phyloP scores from a whole-genome alignment of 2,329 filamentous ascomycete species.

The Colletotrichum plurivorum region DNA sequence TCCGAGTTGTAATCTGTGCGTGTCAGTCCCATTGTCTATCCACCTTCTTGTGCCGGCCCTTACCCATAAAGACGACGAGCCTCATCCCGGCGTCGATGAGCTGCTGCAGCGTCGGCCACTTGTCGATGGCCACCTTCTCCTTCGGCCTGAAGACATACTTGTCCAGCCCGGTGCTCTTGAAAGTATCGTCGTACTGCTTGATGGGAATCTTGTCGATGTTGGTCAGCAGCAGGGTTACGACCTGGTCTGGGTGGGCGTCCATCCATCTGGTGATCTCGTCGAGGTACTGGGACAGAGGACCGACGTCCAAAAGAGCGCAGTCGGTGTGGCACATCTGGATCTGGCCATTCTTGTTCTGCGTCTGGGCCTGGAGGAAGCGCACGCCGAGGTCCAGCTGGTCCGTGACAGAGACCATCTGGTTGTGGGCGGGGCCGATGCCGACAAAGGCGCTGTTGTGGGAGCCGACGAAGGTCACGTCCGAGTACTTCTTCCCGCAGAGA shows the following conservation, averaged over 20 bases:
- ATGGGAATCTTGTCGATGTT: slow-evolving; percentile 73
- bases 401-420: slow-evolving; percentile 72
- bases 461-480: slow-evolving; percentile 72
- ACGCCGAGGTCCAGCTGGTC: slow-evolving; percentile 73
- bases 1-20: slow-evolving; percentile 70
- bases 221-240: slow-evolving; percentile 74
- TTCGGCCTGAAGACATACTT: slow-evolving; percentile 69
- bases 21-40: slow-evolving; percentile 35
- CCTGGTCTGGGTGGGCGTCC: slow-evolving; percentile 70
- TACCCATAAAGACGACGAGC: slow-evolving; percentile 80
- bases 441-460: slow-evolving; percentile 78
- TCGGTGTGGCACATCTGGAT: slow-evolving; percentile 76
- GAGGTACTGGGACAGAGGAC: slow-evolving; percentile 69
- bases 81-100: slow-evolving; percentile 75
- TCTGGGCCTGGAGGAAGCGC: slow-evolving; percentile 75
- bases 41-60: slow-evolving; percentile 30
- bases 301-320: slow-evolving; percentile 72
- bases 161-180: slow-evolving; percentile 68
- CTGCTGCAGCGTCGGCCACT: slow-evolving; percentile 79
- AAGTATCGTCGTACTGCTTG: slow-evolving; percentile 67
- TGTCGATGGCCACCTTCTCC: slow-evolving; percentile 56
- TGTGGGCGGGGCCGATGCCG: slow-evolving; percentile 66
- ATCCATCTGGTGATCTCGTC: slow-evolving; percentile 72
- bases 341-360: slow-evolving; percentile 65
- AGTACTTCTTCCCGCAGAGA: slow-evolving; percentile 71